Evolutionary conservation across 305 asterid species (phyloP), one percentile per base, ranked within the genome.

Genomic region (Ilex paraguariensis): DNA sequence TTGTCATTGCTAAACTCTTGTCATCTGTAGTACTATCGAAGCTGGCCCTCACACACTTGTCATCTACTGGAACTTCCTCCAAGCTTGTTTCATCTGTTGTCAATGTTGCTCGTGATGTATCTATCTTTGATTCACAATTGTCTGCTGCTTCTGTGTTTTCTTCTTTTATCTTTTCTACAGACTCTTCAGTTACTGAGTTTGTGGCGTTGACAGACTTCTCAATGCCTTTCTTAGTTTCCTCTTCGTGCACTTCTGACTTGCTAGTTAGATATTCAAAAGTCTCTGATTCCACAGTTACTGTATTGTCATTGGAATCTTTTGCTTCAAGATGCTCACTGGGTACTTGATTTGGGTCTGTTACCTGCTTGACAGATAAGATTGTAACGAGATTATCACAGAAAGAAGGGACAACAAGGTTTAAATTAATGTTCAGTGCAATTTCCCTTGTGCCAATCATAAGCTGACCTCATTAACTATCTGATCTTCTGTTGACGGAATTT

Each of bases 141-240:
- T 46, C 42, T 36, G 42, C 42, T 36, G 42, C 42, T 36, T 36
- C 52, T 46, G 4, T 10, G 52, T 46, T 10, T 46, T 46, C 52
- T 46, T 3, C 52, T 42, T 42, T 42, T 42, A 7, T 42, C 48
- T 36, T 42, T 50, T 66, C 65, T 52, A 58, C 60, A 32, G 67
- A 45, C 52, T 66, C 72, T 65, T 73, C 82, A 69, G 73, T 56
- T 58, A 60, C 76, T 54, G 62, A 49, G 71, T 60, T 62, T 65
- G 84, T 70, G 64, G 46, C 54, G n/a, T 66, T 62, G 59, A 61
- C 60, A 62, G 28, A 69, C 54, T 68, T 55, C 55, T 69, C 59
- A 36, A 62, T 69, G 57, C 58, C 44, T 36, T 36, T 36, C 42
- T 32, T n/a, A 30, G 15, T 46, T 46, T 46, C 52, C 15, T 46